A percentile compares a stretch with the other conserved stretches of the same genome.
Evolutionary conservation across 2,329 filamentous ascomycete species (phyloP).

Genomic region (Leptosphaerulina australis): DNA sequence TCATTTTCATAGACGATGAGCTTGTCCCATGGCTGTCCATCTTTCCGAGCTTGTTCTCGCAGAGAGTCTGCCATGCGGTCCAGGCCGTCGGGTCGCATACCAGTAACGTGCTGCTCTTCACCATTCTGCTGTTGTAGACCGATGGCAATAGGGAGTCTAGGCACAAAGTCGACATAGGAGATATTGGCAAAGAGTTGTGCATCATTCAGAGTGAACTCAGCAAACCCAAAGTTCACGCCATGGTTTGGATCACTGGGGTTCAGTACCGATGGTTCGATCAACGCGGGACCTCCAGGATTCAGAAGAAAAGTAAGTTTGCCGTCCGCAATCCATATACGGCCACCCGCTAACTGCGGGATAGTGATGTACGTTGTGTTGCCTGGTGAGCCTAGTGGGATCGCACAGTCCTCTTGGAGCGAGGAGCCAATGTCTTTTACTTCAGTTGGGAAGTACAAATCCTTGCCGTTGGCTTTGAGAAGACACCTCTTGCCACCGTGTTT

Average conservation of each 20-base stretch:
- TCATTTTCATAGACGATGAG: constrained; percentile 4
- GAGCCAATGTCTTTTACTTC: constrained; percentile 18
- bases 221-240: constrained; percentile 14
- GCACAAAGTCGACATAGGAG: constrained; percentile 14
- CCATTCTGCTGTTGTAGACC: constrained; percentile 3
- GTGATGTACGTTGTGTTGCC: constrained; percentile 14
- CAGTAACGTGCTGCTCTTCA: constrained; percentile 5
- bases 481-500: constrained; percentile 14
- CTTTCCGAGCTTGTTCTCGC: constrained; percentile 10
- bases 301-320: constrained; percentile 13
- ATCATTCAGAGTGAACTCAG: constrained; percentile 11
- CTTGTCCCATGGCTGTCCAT: constrained; percentile 14
- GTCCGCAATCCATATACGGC: constrained; percentile 12
- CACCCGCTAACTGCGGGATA: constrained; percentile 15
- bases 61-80: constrained; percentile 10
- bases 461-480: constrained; percentile 11
- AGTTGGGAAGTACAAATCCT: constrained; percentile 12
- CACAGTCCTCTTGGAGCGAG: constrained; percentile 14
- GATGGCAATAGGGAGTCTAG: constrained; percentile 11
- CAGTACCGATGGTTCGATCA: constrained; percentile 13
- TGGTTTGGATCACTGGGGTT: constrained; percentile 15
- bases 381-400: constrained; percentile 10
- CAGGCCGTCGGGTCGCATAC: constrained; percentile 9
- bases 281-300: constrained; percentile 13
- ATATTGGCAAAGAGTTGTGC: constrained; percentile 16